Base-by-base conservation (phyloP, 768 basidiomycete genomes). In the Rhizopogon sp. region DNA sequence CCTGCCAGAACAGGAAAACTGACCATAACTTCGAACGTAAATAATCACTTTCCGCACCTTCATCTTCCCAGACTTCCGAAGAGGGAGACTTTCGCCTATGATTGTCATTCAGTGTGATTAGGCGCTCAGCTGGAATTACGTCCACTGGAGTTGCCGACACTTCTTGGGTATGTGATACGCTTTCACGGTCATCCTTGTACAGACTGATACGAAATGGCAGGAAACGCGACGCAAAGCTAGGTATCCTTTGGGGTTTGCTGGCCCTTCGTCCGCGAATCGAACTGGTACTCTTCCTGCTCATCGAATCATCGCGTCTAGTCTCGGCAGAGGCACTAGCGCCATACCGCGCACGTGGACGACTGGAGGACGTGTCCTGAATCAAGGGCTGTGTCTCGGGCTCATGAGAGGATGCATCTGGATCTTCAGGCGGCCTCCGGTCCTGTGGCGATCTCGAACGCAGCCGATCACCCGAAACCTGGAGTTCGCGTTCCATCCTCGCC, bases 21-120 rank as follows among this genome's bases (percentile, higher is more conserved):
- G 61, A 88, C 91, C 94, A 95, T 58, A 94, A 63, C 66, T 87
- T 93, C 5, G 91, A 92, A 62, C 80, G 86, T 39, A 96, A 75
- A 70, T 95, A 96, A 57, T 83, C 82, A 28, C 81, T 79, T 70
- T 92, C 92, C 47, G 77, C 78, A 37, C 71, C 76, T 31, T 76
- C 63, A 41, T 55, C 62, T 37, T 66, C 59, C 46, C 52, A 41
- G n/a, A 66, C 55, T 29, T 62, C 58, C 64, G 64, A 14, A 45
- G 43, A 39, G 54, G 29, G 25, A 53, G 43, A n/a, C 60, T 55
- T 22, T 55, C 45, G 51, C 62, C 61, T 39, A 58, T 55, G 25
- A 62, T 67, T 43, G 56, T 61, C 50, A 55, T 59, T 41, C 59
- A 20, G 56, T 59, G 40, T 46, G 54, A 57, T 6, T 64, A 58